Conservation (phyloP, 495 filamentous ascomycete species). For the Aspergillus cristatus region DNA sequence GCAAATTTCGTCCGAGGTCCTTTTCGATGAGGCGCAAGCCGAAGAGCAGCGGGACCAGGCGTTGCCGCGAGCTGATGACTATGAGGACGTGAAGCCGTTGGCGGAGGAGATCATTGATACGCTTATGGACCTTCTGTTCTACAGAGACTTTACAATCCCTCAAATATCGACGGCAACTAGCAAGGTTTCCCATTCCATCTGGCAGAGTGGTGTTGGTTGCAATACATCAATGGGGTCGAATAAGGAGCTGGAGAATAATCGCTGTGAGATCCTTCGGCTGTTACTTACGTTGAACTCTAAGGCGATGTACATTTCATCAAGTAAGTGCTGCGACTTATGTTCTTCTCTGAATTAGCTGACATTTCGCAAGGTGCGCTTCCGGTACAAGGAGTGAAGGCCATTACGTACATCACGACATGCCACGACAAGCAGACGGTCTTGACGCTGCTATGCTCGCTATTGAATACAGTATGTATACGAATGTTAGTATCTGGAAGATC, state of each 20-base stretch:
- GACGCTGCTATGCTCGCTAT: constrained; percentile 78
- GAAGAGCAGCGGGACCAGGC: constrained; percentile 38
- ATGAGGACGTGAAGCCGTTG: constrained; percentile 76
- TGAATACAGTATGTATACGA: constrained; percentile 74
- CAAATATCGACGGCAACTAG: constrained; percentile 52
- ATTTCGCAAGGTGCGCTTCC: constrained; percentile 56
- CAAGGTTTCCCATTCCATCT: constrained; percentile 90
- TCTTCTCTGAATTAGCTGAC: constrained; percentile 8
- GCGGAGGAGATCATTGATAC: constrained; percentile 93
- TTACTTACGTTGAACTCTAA: constrained; percentile 80
- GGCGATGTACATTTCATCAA: constrained; percentile 86
- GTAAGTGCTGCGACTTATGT: constrained; percentile 35
- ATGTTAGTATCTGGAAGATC: not conserved
- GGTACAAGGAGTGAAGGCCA: constrained; percentile 72
- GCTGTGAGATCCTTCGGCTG: constrained; percentile 80
- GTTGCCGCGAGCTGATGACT: constrained; percentile 46
- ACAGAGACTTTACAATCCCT: constrained; percentile 78
- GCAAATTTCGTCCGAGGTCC: constrained; percentile 56
- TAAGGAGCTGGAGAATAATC: constrained; percentile 84
- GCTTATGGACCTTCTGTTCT: constrained; percentile 84
- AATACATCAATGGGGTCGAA: constrained; percentile 80
- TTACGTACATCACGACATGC: constrained; percentile 83
- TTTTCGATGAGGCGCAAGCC: constrained; percentile 69
- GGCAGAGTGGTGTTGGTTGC: constrained; percentile 96
- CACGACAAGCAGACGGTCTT: constrained; percentile 87